Base-by-base conservation (phyloP, 352 stramenopile species). In the Globisporangium cylindrosporum region DNA sequence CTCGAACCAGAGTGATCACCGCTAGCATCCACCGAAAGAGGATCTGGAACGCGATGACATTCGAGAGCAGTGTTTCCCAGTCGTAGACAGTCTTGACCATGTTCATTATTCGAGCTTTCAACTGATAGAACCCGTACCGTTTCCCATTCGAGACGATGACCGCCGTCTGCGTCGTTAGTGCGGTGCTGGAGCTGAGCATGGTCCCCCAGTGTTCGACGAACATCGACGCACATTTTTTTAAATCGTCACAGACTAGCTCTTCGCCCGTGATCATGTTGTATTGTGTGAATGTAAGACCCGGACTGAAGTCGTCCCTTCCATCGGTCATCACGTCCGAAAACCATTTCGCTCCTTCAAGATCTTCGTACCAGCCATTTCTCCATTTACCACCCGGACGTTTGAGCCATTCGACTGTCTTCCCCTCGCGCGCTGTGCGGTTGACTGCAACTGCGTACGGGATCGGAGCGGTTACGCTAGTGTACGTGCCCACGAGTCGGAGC, bases 341-440 rank as follows among this genome's bases (percentile, higher is more conserved):
- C 66, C 66, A 71, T 14, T 57, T 61, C 53, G 20, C 7, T 0
- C 69, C 67, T 9, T 43, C 14, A 0, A 43, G 15, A 34, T 79
- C 73, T 58, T 74, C 73, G 49, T 80, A 80, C 76, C 76, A 83
- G 0, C 76, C 76, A 38, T 80, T 80, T 5, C 62, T 55, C 76
- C 76, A 83, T 7, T 59, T 29, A 0, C 76, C 76, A 5, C 59
- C 65, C 1, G 70, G 61, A 15, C 58, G 62, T 1, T 36, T 20
- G 0, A 83, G 73, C 68, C 67, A 79, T 27, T 72, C 60, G 4
- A 32, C 43, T 22, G 73, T 78, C 60, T 81, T 80, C 1, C n/a
- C 0, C 27, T 74, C 67, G 3, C 71, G 72, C 20, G 62, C 32
- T 0, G 59, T 38, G 2, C 74, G 69, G 9, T 66, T 54, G 1